Evolutionary conservation across 2,329 filamentous ascomycete genomes (phyloP).

Genomic region (Thermoascus crustaceus): DNA sequence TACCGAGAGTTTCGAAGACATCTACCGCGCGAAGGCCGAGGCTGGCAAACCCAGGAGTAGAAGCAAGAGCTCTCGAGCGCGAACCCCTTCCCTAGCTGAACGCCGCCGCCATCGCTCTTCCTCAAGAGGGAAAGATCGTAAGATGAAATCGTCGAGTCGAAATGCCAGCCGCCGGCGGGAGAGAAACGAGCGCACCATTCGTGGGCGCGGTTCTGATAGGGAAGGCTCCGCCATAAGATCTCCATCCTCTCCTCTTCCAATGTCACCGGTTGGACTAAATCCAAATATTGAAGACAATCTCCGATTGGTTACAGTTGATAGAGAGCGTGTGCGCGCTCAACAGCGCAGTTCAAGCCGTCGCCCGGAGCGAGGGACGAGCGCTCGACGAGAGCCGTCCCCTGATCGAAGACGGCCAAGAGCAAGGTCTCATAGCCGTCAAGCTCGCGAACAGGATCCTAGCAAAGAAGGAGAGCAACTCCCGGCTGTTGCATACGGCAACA

Average conservation of each 20-base stretch:
- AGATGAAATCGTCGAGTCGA: slow-evolving; percentile 29
- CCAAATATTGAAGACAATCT: slow-evolving; percentile 56
- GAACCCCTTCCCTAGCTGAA: slow-evolving; percentile 17
- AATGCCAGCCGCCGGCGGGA: slow-evolving; percentile 32
- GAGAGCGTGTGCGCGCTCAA: slow-evolving; percentile 39
- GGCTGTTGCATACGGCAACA: background rate
- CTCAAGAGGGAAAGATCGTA: slow-evolving; percentile 25
- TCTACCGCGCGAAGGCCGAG: slow-evolving; percentile 35
- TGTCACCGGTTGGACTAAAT: slow-evolving; percentile 50
- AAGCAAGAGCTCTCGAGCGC: slow-evolving; percentile 40
- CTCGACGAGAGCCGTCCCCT: slow-evolving; percentile 39
- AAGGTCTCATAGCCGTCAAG: slow-evolving; percentile 28
- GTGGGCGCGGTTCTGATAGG: slow-evolving; percentile 58
- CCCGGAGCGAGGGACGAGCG: slow-evolving; percentile 36
- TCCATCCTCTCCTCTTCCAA: slow-evolving; percentile 71
- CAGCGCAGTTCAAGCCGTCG: slow-evolving; percentile 46
- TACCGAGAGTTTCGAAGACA: slow-evolving; percentile 41
- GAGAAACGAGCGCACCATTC: slow-evolving; percentile 18
- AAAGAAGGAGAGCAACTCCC: slow-evolving; percentile 8
- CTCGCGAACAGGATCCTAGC: slow-evolving; percentile 6
- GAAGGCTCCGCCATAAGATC: slow-evolving; percentile 56
- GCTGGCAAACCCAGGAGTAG: slow-evolving; percentile 26
- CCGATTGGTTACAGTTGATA: slow-evolving; percentile 36
- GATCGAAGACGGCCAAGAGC: slow-evolving; percentile 32
- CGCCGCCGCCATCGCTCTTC: slow-evolving; percentile 29